Evolutionary conservation across 306 rosid species (phyloP).

Genomic region (Rosa persica): DNA sequence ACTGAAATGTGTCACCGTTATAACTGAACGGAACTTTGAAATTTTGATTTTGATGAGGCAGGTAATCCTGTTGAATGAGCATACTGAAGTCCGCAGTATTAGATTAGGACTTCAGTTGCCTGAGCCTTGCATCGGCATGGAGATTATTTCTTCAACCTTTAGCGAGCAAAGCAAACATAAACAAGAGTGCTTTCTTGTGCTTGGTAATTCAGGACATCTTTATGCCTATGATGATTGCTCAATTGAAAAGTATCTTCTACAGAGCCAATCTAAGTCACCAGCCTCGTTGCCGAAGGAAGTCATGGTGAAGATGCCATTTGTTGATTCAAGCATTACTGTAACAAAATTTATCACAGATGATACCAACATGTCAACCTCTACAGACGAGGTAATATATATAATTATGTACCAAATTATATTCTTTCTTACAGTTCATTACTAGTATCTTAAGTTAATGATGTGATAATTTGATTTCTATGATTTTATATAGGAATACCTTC

Average conservation of each 20-base stretch:
- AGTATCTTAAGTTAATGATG: constrained; percentile 14
- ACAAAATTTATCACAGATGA: constrained; percentile 59
- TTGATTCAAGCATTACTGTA: constrained; percentile 63
- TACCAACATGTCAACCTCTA: constrained; percentile 33
- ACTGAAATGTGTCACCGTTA: not conserved
- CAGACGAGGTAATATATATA: constrained; percentile 57
- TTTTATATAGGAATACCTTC: constrained; percentile 52
- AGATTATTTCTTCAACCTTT: constrained; percentile 56
- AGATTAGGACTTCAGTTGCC: constrained; percentile 71
- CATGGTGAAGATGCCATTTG: constrained; percentile 67
- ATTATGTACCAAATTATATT: not conserved
- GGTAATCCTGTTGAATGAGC: constrained; percentile 77
- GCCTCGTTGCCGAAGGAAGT: constrained; percentile 70
- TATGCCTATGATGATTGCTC: constrained; percentile 66
- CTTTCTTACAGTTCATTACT: constrained; percentile 4
- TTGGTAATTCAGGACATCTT: constrained; percentile 72
- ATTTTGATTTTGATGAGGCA: constrained; percentile 34
- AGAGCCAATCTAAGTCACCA: constrained; percentile 61
- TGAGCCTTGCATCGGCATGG: constrained; percentile 72
- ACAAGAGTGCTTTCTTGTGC: constrained; percentile 57
- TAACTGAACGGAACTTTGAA: not conserved
- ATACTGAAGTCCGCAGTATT: constrained; percentile 63
- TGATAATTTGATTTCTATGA: constrained; percentile 25
- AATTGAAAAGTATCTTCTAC: constrained; percentile 73
- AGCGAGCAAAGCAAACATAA: constrained; percentile 72